phyloP scores from a whole-genome alignment of 2,329 filamentous ascomycete genomes.

The Penicillium occitanis region DNA sequence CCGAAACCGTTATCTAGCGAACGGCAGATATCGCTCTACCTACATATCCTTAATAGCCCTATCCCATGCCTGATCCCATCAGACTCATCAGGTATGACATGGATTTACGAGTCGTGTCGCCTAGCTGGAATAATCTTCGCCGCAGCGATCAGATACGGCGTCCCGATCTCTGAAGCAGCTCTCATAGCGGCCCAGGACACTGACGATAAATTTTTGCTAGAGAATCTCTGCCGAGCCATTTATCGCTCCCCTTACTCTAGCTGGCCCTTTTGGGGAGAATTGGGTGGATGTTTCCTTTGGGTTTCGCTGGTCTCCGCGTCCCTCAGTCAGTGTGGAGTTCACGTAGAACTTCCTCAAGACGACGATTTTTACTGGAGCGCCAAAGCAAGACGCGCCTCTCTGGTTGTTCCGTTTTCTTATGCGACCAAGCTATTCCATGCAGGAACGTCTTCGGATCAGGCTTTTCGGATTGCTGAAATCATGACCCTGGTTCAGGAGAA shows the following conservation, averaged over 20 bases:
- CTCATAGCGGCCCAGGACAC: not conserved
- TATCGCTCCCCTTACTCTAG: not conserved
- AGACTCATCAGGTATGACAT: not conserved
- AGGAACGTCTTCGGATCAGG: not conserved
- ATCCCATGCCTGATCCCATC: not conserved
- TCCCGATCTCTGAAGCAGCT: not conserved
- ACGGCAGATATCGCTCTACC: not conserved
- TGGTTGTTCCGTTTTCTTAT: not conserved
- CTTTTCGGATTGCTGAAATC: not conserved
- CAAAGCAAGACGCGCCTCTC: not conserved
- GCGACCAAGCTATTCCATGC: not conserved
- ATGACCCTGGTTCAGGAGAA: not conserved
- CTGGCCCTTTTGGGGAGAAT: not conserved
- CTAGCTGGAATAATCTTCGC: not conserved
- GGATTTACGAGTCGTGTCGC: not conserved
- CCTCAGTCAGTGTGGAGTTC: not conserved
- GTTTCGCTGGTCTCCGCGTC: not conserved
- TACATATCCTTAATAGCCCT: not conserved
- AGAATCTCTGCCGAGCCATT: not conserved
- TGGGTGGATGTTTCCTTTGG: not conserved
- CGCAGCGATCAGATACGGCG: not conserved
- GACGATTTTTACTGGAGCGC: not conserved
- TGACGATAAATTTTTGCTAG: not conserved
- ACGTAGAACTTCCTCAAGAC: not conserved
- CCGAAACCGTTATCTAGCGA: not conserved